Base-by-base conservation (phyloP, 2,329 filamentous ascomycete species). In the Colletotrichum filicis region DNA sequence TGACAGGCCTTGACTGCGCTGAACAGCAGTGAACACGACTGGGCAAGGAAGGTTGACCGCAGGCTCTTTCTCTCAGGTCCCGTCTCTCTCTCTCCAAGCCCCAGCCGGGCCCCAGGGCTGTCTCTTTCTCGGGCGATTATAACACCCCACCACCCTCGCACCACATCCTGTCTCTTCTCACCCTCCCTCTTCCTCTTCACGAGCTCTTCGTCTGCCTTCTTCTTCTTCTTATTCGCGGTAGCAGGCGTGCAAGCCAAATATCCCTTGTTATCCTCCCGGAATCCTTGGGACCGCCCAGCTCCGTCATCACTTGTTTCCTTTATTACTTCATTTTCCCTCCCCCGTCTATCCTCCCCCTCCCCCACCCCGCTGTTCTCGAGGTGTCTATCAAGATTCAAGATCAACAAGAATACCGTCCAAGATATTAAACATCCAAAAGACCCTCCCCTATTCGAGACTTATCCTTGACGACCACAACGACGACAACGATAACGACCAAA, bases 191-290 rank as follows among this genome's bases (percentile, higher is more conserved):
- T 80, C 81, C 87, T 86, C 82, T 66, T 87, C 86, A 89, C 88
- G 87, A 90, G 83, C 83, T 83, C 85, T 82, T 87, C 87, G 86
- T 90, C 87, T 85, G 83, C 83, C 85, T 80, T 88, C 88, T 85
- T 86, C 86, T 88, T 88, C 86, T 87, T 86, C 83, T 85, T 82
- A 86, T 85, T 86, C 85, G 83, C 85, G 86, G 87, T 85, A 86
- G 85, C 86, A 87, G 89, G 89, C 86, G 90, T 89, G 87, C 86
- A 87, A 87, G 87, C 86, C 88, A 88, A 71, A 69, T 30, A 86
- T 87, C 85, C 86, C 87, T 85, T 80, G 82, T 61, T 64, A 58
- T 57, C 49, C 32, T 37, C 35, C 49, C 42, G 42, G 42, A 49
- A 49, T 56, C 84, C 79, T 83, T 87, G 85, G 86, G 88, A 88